These are phyloP conservation scores for Cnidoscolus chayamansa DNA, from an alignment of 441 rosid genomes.

Conservation along the genomic window DNA sequence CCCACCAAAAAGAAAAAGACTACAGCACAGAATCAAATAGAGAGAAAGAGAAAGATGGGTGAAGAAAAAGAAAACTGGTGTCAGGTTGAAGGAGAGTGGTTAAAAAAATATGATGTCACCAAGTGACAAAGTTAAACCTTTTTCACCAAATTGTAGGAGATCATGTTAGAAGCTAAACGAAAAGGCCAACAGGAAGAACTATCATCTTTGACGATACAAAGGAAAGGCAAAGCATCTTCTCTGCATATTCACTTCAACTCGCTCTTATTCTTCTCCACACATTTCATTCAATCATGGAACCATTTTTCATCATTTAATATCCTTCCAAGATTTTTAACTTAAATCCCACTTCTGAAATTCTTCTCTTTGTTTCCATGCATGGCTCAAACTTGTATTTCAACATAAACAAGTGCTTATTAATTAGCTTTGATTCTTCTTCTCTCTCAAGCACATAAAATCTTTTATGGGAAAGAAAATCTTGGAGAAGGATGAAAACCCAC, in stretches of 20 bases:
- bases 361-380: no score
- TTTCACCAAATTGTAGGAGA: constrained; percentile 61
- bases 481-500: constrained; percentile 12
- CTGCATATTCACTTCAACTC: constrained; percentile 7
- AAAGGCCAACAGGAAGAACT: constrained; percentile 38
- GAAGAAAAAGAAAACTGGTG: constrained; percentile 17
- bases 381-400: no score
- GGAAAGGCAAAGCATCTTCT: constrained; percentile 38
- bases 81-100: constrained; percentile 29
- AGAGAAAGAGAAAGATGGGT: neutral
- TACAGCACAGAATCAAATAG: neutral
- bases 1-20: neutral
- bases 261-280: neutral
- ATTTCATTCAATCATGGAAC: constrained; percentile 2
- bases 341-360: no score
- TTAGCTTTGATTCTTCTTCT: no score
- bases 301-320: neutral
- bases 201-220: constrained; percentile 36
- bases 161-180: constrained; percentile 29
- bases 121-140: constrained; percentile 49
- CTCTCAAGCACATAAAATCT: no score
- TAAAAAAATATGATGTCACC: constrained; percentile 38
- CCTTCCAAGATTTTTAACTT: no score
- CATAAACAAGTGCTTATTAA: no score
- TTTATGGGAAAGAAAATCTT: no score